phyloP scores from a whole-genome alignment of 305 asterid genomes.

The Solanum hybrid region DNA sequence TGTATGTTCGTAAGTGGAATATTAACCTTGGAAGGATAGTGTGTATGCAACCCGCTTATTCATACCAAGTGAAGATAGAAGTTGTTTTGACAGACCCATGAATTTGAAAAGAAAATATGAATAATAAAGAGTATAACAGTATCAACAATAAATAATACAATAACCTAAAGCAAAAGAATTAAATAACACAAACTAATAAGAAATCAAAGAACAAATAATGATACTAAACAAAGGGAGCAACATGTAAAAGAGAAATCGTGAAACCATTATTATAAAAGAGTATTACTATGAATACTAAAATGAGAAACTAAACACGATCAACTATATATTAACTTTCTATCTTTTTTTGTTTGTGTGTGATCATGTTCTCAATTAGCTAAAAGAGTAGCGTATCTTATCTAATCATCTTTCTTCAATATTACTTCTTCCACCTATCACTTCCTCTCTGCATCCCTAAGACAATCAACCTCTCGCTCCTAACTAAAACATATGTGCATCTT shows the following conservation, averaged over 20 bases:
- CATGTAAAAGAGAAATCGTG: not conserved
- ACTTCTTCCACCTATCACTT: not conserved
- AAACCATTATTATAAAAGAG: not conserved
- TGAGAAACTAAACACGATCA: not conserved
- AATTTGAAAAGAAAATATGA: not conserved
- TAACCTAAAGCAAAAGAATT: not conserved
- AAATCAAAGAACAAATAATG: not conserved
- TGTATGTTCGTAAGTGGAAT: not conserved
- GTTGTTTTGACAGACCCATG: accelerated
- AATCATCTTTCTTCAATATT: not conserved
- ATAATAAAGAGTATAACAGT: not conserved
- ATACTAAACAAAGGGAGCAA: not conserved
- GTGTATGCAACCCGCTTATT: accelerated
- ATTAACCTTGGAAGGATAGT: not conserved
- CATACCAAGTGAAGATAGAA: too few species aligned
- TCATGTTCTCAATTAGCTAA: not conserved
- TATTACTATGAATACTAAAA: not conserved
- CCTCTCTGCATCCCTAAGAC: not conserved
- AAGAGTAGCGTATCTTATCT: not conserved
- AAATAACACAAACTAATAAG: not conserved
- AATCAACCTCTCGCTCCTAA: not conserved
- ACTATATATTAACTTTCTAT: too few species aligned
- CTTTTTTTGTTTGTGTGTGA: accelerated
- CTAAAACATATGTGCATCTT: not conserved
- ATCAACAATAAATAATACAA: not conserved